Evolutionary conservation across 2,329 filamentous ascomycete species (phyloP), one percentile per base, ranked within the genome.

Genomic region (Aspergillus sp.): DNA sequence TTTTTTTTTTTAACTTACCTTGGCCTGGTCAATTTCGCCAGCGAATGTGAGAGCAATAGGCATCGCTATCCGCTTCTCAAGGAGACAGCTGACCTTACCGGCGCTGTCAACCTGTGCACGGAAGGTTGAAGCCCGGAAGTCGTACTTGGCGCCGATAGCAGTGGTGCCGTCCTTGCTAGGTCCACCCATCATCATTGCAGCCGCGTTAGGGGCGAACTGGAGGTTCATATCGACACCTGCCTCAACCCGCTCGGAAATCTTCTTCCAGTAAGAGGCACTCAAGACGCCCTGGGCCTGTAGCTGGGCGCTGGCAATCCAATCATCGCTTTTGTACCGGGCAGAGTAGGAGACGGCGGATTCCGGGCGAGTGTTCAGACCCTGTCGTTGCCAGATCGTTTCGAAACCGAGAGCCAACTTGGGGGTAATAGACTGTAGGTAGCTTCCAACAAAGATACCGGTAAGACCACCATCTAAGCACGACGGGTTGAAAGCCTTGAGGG

Each of bases 71-170:
- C 92, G 89, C 87, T 97, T 98, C 83, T 99, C 95, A 66, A 98
- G 80, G 70, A 97, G 80, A 73, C 91, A 95, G 77, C 89, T 91
- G 61, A 99, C 83, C 82, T 96, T 96, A 75, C 95, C 95, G 74
- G 91, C 88, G 70, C 92, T 96, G 79, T 99, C 95, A 68, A 98
- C 85, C 80, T 99, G 95, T 45, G 93, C 95, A 65, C 93, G 88
- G 87, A 97, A 96, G 51, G 91, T 95, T 55, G 91, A 95, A 80
- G 92, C 90, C 72, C 91, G 86, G 86, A 99, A 99, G 76, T 97
- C 93, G 79, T 99, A 99, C 80, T 99, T 99, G 74, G 92, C 91
- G 70, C 93, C 95, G 69, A 98, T 84, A 54, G 93, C 91, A 54
- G 96, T 93, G 61, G 91, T 84, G 56, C 95, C 95, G 76, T 99